Percentiles rank a stretch among this genome's conserved stretches.
Conservation (phyloP, 2,329 filamentous ascomycete species). For the Ascochyta pisi region DNA sequence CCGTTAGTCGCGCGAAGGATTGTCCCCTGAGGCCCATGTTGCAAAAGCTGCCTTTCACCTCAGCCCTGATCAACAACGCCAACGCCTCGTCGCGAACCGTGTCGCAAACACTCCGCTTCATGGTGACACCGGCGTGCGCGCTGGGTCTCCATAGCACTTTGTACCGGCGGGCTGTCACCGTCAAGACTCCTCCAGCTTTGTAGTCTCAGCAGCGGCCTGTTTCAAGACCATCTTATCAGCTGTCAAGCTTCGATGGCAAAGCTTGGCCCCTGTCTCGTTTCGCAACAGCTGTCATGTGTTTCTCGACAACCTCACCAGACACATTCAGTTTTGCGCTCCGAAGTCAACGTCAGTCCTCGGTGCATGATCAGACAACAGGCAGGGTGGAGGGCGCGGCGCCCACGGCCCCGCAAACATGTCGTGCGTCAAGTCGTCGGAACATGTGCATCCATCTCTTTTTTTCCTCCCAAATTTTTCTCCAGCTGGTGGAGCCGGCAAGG, state of each 20-base stretch:
- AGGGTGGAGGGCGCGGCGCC: conserved; percentile 2
- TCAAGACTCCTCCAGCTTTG: background rate
- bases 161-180: background rate
- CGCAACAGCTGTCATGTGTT: conserved; percentile 12
- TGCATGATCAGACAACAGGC: conserved; percentile 4
- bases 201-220: background rate
- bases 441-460: background rate
- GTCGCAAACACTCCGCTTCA: background rate
- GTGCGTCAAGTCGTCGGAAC: conserved; percentile 1
- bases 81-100: background rate
- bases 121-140: conserved; percentile 1
- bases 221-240: conserved; percentile 4
- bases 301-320: conserved; percentile 13
- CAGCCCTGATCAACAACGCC: background rate
- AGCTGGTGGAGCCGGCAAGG: conserved; percentile 1
- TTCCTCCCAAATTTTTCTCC: background rate
- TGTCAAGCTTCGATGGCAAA: conserved; percentile 8
- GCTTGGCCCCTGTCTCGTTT: conserved; percentile 13
- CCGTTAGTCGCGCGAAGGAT: conserved; percentile 1
- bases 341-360: background rate
- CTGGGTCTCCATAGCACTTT: conserved; percentile 2
- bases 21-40: conserved; percentile 7
- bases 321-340: conserved; percentile 12
- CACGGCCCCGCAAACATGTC: background rate
- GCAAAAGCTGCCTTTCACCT: background rate